These are phyloP conservation scores for Casuarina equisetifolia DNA, from an alignment of 306 rosid species.

Conservation along the genomic window DNA sequence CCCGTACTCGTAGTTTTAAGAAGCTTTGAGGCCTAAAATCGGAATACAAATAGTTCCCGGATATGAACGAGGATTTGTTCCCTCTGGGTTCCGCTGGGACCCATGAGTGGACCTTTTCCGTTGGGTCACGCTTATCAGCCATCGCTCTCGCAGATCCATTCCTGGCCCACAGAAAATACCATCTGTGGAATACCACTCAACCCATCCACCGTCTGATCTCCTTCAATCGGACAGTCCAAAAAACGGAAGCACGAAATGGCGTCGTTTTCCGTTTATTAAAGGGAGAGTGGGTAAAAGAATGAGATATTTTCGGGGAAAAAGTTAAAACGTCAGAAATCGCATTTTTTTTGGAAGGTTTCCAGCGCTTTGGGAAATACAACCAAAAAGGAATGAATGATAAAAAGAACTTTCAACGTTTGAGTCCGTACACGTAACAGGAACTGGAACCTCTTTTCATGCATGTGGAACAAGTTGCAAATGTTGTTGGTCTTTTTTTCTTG, in stretches of 20 bases:
- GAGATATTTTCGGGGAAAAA: neutral
- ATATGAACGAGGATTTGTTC: neutral
- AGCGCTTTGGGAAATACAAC: neutral
- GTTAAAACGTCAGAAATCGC: neutral
- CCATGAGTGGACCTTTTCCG: neutral
- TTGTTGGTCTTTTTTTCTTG: neutral
- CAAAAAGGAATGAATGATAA: neutral
- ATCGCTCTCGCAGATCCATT: neutral
- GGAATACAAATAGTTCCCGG: neutral
- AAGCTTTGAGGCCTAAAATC: neutral
- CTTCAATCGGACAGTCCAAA: neutral
- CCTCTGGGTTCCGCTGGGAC: neutral
- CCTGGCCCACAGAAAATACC: neutral
- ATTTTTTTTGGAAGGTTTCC: neutral
- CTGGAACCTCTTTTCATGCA: neutral
- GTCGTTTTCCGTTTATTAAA: neutral
- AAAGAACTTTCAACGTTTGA: neutral
- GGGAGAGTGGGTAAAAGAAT: neutral
- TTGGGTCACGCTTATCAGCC: neutral
- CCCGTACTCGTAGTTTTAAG: neutral
- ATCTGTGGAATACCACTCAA: neutral
- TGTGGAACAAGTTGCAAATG: neutral
- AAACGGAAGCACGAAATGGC: neutral
- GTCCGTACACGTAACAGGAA: neutral
- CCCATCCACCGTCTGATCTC: neutral